Evolutionary conservation across 768 basidiomycete genomes (phyloP).

Genomic region (Kwoniella shandongensis): DNA sequence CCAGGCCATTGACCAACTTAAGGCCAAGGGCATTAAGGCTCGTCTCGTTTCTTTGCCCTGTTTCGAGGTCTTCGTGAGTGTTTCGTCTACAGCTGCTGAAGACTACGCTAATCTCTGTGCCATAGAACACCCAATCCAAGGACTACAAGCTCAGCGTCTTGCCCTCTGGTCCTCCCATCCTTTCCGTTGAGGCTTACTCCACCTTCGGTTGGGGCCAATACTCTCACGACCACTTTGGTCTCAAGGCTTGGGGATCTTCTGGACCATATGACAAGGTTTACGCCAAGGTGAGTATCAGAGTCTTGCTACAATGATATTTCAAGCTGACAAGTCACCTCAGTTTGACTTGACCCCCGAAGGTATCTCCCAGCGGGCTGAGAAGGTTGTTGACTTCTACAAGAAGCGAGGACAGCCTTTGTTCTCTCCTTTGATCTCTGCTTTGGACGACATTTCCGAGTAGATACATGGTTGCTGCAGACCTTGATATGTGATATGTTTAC

Average conservation of each 20-base stretch:
- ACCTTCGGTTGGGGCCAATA: conserved; percentile 86
- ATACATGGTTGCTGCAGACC: background rate
- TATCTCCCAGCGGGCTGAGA: conserved; percentile 77
- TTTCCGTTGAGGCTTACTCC: conserved; percentile 79
- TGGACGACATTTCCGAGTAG: conserved; percentile 48
- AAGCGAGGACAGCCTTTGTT: conserved; percentile 55
- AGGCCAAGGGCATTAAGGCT: conserved; percentile 72
- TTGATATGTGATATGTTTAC: background rate
- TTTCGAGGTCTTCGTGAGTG: conserved; percentile 67
- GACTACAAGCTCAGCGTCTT: conserved; percentile 81
- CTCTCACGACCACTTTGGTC: conserved; percentile 69
- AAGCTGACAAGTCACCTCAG: conserved; percentile 55
- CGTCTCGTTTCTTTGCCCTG: conserved; percentile 86
- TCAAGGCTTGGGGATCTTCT: conserved; percentile 77
- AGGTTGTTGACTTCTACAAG: conserved; percentile 84
- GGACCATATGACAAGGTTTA: conserved; percentile 89
- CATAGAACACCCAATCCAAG: conserved; percentile 67
- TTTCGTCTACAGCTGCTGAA: background rate
- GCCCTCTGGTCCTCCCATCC: conserved; percentile 81
- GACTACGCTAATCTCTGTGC: conserved; percentile 44
- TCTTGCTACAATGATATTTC: background rate
- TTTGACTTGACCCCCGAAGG: conserved; percentile 50
- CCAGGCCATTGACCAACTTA: conserved; percentile 79
- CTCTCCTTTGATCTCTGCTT: conserved; percentile 54
- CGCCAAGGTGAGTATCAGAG: conserved; percentile 59